Evolutionary conservation across 1,284 basidiomycete species (phyloP), one percentile per base, ranked within the genome.

Genomic region (Mycosarcoma maydis): DNA sequence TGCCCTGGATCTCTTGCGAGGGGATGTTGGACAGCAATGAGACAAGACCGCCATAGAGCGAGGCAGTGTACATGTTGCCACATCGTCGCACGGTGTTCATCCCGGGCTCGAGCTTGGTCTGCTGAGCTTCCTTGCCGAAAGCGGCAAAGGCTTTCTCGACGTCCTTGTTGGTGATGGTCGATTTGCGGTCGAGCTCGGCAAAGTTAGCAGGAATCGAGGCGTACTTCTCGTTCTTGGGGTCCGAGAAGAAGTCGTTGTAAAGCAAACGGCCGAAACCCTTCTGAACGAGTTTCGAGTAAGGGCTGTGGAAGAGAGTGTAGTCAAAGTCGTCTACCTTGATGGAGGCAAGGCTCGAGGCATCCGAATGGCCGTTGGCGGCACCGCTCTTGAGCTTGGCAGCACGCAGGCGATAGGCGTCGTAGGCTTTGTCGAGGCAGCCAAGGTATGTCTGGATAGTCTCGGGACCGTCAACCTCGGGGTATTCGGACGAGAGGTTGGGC

Each of bases 31-130:
- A 60, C 20, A 81, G 57, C 50, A 80, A 58, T 29, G 75, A 92
- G 30, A 93, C 91, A 59, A 98, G 88, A 71, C 92, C 94, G 54
- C 92, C 93, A 82, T 95, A 98, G 24, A 98, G 86, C 39, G 92
- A 94, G n/a, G 90, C 95, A 20, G 95, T 94, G 87, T 98, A 98
- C 91, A 95, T 96, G 88, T 98, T 98, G 16, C 95, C 95, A 79
- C 76, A 75, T 50, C 78, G 67, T 43, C 77, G 72, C 32, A 80
- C 79, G 13, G 76, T 77, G 62, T 78, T 75, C 72, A 76, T 80
- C 20, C 71, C 67, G 23, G 77, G 80, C 59, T 80, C 80, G 20
- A 81, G 73, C 70, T 72, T 77, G 46, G 44, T 37, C 41, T 60
- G 49, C 52, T 70, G 64, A 5, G 52, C 13, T 43, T 53, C 43